These are phyloP conservation scores for Coleophoma crateriformis DNA, from an alignment of 2,329 filamentous ascomycete genomes.

Conservation along the genomic window DNA sequence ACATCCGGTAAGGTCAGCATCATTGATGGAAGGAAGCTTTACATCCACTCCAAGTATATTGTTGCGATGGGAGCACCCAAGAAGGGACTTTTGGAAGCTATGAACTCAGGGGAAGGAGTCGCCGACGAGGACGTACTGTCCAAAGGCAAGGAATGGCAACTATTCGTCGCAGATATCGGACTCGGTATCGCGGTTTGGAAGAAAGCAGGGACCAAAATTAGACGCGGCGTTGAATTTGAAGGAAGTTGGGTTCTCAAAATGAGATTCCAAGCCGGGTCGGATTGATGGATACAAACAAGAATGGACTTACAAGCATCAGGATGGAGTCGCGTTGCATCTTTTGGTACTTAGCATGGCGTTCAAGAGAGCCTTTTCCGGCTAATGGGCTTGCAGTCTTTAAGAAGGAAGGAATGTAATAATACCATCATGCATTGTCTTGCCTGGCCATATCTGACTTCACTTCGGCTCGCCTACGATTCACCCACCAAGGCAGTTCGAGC, in stretches of 20 bases:
- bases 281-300: conserved; percentile 4
- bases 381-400: no score
- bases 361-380: not conserved
- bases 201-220: conserved; percentile 73
- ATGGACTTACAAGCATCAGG: not conserved
- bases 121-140: conserved; percentile 21
- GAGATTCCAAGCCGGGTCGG: conserved; percentile 24
- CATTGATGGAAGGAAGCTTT: conserved; percentile 71
- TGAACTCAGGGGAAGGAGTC: conserved; percentile 32
- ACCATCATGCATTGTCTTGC: no score
- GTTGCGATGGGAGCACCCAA: conserved; percentile 85
- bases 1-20: conserved; percentile 61
- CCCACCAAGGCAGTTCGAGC: no score
- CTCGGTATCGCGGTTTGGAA: conserved; percentile 79
- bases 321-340: not conserved
- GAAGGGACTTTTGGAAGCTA: conserved; percentile 72
- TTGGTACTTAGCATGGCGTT: not conserved
- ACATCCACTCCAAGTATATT: conserved; percentile 76
- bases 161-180: conserved; percentile 84
- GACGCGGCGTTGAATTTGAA: conserved; percentile 84
- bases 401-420: no score
- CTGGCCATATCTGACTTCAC: no score
- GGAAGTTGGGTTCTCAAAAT: conserved; percentile 79
- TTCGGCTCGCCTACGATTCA: no score
- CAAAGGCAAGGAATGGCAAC: conserved; percentile 53